Percentiles rank a stretch among this genome's conserved stretches.
phyloP scores from a whole-genome alignment of 257 asterid genomes.

The Thymus quinquecostatus region DNA sequence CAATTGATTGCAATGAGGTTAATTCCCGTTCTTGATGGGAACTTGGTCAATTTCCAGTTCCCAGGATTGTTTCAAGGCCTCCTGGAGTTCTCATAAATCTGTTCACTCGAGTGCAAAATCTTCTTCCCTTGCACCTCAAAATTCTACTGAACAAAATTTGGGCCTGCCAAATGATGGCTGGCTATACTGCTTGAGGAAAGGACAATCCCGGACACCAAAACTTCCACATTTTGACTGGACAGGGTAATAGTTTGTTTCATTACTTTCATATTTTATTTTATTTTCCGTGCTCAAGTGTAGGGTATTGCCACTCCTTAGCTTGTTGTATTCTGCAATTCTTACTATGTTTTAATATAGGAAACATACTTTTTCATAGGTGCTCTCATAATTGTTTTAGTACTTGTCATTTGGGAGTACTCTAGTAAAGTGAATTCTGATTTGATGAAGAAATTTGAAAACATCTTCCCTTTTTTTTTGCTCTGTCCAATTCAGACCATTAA shows the following conservation, averaged over 20 bases:
- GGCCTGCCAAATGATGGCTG: slow-evolving; percentile 60
- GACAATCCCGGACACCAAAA: slow-evolving; percentile 74
- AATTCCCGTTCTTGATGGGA: slow-evolving; percentile 25
- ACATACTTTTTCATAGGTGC: no score
- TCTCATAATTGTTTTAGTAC: no score
- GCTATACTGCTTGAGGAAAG: slow-evolving; percentile 91
- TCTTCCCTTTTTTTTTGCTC: background rate
- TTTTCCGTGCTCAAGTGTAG: slow-evolving; percentile 1
- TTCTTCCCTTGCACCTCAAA: slow-evolving; percentile 50
- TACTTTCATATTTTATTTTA: background rate
- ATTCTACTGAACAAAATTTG: slow-evolving; percentile 46
- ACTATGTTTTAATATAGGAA: no score
- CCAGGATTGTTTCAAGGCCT: slow-evolving; percentile 96
- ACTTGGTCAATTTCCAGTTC: slow-evolving; percentile 49
- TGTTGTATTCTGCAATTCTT: background rate
- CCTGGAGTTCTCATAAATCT: slow-evolving; percentile 92
- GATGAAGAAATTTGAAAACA: no score
- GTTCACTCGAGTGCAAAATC: slow-evolving; percentile 76
- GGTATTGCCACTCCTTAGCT: background rate
- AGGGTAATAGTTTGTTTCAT: slow-evolving; percentile 51
- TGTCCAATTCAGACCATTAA: slow-evolving; percentile 52
- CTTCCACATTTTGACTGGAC: slow-evolving; percentile 94
- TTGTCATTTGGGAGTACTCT: no score
- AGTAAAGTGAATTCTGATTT: no score
- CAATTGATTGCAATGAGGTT: slow-evolving; percentile 1